A percentile compares a stretch with the other conserved stretches of the same genome.
Conservation (phyloP, 2,329 filamentous ascomycete genomes). For the Pseudogymnoascus sp. region DNA sequence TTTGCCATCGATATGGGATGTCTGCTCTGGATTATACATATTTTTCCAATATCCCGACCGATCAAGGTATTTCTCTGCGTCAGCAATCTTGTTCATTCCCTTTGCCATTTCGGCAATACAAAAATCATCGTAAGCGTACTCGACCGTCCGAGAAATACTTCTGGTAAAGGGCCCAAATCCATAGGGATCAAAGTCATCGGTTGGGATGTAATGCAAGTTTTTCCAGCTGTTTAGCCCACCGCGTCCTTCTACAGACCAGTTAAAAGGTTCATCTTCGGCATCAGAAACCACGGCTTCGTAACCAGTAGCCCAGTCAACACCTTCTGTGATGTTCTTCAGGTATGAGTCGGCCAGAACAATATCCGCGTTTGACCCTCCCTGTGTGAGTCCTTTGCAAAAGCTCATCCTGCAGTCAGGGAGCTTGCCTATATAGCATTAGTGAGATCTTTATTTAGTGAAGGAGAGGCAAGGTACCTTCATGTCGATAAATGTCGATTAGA, state of each 20-base stretch:
- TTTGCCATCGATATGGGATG: conserved; percentile 47
- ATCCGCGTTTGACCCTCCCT: conserved; percentile 69
- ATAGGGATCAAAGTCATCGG: conserved; percentile 55
- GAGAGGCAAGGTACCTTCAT: conserved; percentile 38
- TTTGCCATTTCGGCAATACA: conserved; percentile 56
- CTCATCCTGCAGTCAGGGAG: conserved; percentile 70
- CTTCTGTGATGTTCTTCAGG: conserved; percentile 53
- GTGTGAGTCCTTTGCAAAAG: conserved; percentile 63
- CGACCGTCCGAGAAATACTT: conserved; percentile 63
- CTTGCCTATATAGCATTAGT: conserved; percentile 36
- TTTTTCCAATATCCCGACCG: conserved; percentile 60
- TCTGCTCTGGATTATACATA: conserved; percentile 50
- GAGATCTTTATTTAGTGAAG: neutral
- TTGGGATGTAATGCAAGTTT: conserved; percentile 59
- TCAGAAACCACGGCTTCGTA: conserved; percentile 67
- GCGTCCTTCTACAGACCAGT: conserved; percentile 63
- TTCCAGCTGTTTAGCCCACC: conserved; percentile 69
- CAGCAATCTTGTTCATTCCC: conserved; percentile 43
- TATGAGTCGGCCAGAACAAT: conserved; percentile 59
- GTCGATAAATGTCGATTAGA: conserved; percentile 61
- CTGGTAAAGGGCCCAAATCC: conserved; percentile 64
- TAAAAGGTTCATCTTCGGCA: conserved; percentile 39
- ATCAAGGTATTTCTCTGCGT: conserved; percentile 50
- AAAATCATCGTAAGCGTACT: conserved; percentile 73
- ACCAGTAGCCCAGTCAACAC: conserved; percentile 59